Evolutionary conservation across 768 basidiomycete species (phyloP), one percentile per base, ranked within the genome.

Genomic region (Collybia mongolica): DNA sequence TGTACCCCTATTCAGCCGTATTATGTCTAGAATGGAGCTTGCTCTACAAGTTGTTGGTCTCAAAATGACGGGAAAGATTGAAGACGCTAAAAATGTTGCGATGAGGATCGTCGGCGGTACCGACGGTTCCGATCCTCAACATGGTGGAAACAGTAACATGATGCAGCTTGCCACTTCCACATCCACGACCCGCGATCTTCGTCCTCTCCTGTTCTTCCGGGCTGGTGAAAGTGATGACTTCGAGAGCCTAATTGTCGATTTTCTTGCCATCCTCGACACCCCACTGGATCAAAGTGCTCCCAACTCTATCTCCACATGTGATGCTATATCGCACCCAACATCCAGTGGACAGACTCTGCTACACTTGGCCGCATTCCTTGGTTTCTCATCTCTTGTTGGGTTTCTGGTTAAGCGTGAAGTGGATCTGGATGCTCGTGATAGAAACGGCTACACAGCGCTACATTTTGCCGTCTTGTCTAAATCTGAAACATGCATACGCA

Each of bases 11-110:
- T 48, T 48, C 17, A 48, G 47, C 54, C 62, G 36, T 46, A 54
- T 51, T 17, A 32, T 51, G 54, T 59, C 23, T 58, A 95, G 92
- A 56, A 95, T 98, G 92, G 95, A 96, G 65, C 81, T 97, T 47
- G 94, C 94, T 45, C 75, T 98, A 3, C 93, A 96, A 62, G 93
- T 96, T 12, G 93, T 98, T 15, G 95, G 95, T 0, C 72, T 97
- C 55, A 94, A 96, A 73, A 95, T 97, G 91, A 96, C 93, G 0
- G 94, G 94, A 42, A 90, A 93, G 61, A 85, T 96, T 23, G 93
- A 95, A 59, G 91, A 94, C 47, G 93, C 94, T 2, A 88, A 90
- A 67, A 90, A 93, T 51, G 89, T 97, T 32, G 94, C 94, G 12
- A 85, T 94, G 81, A 81, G 93, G 24, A 97, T 97, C 56, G 90